These are phyloP conservation scores for Tephrocybe sp. DNA, from an alignment of 768 basidiomycete genomes.

Conservation along the genomic window DNA sequence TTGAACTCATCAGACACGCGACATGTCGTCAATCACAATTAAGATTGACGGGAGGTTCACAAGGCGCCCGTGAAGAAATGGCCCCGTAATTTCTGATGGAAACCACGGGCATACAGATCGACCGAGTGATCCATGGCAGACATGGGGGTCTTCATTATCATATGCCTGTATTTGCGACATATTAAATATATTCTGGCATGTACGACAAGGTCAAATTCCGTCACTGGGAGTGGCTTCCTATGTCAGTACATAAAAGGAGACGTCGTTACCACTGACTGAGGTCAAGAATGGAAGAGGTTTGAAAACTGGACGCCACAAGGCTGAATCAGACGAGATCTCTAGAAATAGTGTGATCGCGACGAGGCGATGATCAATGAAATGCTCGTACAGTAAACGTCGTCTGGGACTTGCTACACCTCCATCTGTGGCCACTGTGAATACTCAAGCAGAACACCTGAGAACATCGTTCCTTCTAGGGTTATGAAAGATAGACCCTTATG, in stretches of 20 bases:
- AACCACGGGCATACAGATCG: not conserved
- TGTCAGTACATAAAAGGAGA: too few species aligned
- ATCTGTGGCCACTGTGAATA: too few species aligned
- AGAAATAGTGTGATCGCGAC: not conserved
- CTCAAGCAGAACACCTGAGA: too few species aligned
- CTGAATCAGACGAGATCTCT: not conserved
- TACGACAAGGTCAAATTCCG: too few species aligned
- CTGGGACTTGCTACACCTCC: too few species aligned
- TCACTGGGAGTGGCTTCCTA: too few species aligned
- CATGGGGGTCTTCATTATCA: too few species aligned
- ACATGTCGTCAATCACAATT: not conserved
- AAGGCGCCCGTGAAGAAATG: slow-evolving; percentile 1
- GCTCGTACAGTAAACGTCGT: not conserved
- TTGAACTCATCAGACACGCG: not conserved
- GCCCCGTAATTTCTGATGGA: slow-evolving; percentile 1
- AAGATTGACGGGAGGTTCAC: not conserved
- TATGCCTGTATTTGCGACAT: too few species aligned
- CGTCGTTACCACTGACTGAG: too few species aligned
- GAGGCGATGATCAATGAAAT: not conserved
- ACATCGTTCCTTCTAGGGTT: slow-evolving; percentile 1
- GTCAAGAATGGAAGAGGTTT: not conserved
- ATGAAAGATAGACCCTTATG: slow-evolving; percentile 2
- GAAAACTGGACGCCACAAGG: slow-evolving; percentile 4
- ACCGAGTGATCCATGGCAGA: too few species aligned
- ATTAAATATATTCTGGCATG: too few species aligned